Conservation (phyloP, 208 protist species). For the Acanthamoeba rhysodes region DNA sequence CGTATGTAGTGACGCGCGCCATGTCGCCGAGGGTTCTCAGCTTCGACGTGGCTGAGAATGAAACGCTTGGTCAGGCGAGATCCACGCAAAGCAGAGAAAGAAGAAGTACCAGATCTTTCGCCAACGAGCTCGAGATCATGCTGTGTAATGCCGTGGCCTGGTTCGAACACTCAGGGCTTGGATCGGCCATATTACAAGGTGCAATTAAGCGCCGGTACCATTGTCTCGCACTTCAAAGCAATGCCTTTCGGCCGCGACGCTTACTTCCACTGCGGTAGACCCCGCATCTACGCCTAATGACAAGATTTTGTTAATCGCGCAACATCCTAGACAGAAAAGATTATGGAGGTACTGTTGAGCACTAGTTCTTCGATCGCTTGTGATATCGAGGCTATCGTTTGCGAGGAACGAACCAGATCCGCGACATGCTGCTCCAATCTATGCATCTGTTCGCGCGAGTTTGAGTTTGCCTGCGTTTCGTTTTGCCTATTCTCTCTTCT, state of each 20-base stretch:
- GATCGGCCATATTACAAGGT: not conserved
- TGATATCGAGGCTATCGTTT: not conserved
- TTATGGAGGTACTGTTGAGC: constrained; percentile 42
- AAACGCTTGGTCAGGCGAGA: not conserved
- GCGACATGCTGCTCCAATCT: not conserved
- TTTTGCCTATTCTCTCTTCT: too few species aligned
- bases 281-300: not conserved
- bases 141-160: constrained; percentile 1
- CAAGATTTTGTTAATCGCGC: not conserved
- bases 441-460: not conserved
- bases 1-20: not conserved
- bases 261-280: constrained; percentile 15
- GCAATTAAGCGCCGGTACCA: not conserved
- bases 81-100: not conserved
- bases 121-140: constrained; percentile 28
- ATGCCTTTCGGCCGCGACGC: not conserved
- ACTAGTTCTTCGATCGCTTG: constrained; percentile 63
- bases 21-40: not conserved
- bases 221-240: constrained; percentile 51
- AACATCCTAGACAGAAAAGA: not conserved
- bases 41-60: constrained; percentile 34
- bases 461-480: not conserved
- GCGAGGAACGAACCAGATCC: constrained; percentile 22
- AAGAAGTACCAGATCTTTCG: not conserved
- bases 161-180: not conserved